These are phyloP conservation scores for Liquidambar formosana DNA, from an alignment of 164 flowering plant species.

Conservation along the genomic window DNA sequence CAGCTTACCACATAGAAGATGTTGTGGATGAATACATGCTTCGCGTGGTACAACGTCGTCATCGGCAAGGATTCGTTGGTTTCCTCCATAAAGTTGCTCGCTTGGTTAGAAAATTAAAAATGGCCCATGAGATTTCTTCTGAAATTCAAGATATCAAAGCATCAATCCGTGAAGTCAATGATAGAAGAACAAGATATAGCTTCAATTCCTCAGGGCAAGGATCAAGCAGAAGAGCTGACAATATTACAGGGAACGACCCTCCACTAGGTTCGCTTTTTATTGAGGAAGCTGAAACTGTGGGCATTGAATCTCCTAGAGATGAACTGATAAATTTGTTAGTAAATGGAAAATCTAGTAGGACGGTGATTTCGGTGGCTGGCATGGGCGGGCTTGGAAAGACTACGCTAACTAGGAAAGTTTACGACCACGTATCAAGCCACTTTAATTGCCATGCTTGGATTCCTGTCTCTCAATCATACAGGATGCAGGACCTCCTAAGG, in stretches of 20 bases:
- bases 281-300: conserved; percentile 23
- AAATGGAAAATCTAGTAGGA: neutral
- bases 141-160: conserved; percentile 7
- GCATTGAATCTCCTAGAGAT: conserved; percentile 8
- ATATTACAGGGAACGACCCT: conserved; percentile 8
- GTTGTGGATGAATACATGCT: conserved; percentile 14
- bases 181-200: neutral
- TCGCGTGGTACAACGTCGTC: neutral
- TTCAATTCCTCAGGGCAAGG: neutral
- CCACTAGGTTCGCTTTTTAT: conserved; percentile 6
- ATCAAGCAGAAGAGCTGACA: neutral
- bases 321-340: conserved; percentile 5
- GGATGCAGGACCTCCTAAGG: conserved; percentile 10
- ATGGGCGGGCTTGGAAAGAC: conserved; percentile 49
- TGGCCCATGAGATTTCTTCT: neutral
- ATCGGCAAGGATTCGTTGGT: neutral
- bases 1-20: conserved; percentile 16
- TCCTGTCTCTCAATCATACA: conserved; percentile 23
- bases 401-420: conserved; percentile 29
- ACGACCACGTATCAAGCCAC: conserved; percentile 2
- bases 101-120: neutral
- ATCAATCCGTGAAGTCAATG: neutral
- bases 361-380: conserved; percentile 22
- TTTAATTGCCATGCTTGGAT: conserved; percentile 35
- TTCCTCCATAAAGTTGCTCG: neutral